Evolutionary conservation across 768 basidiomycete species (phyloP).

Genomic region (Agrocybe pediades): DNA sequence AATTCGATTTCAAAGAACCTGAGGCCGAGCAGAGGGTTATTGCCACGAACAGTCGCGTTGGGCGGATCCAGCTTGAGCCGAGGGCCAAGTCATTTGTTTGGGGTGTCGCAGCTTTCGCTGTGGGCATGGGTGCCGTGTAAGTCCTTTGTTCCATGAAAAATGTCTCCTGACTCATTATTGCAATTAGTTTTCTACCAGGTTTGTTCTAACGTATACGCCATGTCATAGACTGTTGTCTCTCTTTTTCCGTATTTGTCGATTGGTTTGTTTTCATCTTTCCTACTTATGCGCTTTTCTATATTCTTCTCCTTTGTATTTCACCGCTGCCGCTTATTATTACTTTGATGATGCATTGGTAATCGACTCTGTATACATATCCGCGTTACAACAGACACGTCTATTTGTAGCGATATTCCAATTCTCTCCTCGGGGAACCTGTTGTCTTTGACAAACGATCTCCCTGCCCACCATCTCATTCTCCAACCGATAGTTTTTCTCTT

Average conservation of each 20-base stretch:
- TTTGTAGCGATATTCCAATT: constrained; percentile 11
- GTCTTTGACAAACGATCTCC: background rate
- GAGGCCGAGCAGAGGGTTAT: constrained; percentile 55
- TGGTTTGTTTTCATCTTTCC: constrained; percentile 1
- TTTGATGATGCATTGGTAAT: constrained; percentile 18
- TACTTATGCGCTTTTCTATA: constrained; percentile 3
- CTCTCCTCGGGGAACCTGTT: background rate
- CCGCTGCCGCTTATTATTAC: constrained; percentile 16
- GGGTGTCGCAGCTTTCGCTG: constrained; percentile 83
- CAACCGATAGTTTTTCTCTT: too few relatives aligned
- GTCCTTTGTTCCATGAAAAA: constrained; percentile 29
- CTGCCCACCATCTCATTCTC: too few relatives aligned
- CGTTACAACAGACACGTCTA: background rate
- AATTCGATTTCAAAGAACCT: constrained; percentile 72
- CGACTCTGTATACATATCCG: constrained; percentile 15
- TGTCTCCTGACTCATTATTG: background rate
- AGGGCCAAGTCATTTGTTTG: constrained; percentile 77
- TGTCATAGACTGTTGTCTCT: background rate
- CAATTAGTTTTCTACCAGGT: constrained; percentile 61
- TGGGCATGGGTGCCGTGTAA: constrained; percentile 81
- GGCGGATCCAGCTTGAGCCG: constrained; percentile 58
- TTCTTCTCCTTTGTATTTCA: constrained; percentile 16
- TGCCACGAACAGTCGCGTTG: constrained; percentile 63
- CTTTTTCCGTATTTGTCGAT: background rate
- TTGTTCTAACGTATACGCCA: constrained; percentile 45